Base-by-base conservation (phyloP, 2,329 filamentous ascomycete genomes). In the Pseudogymnoascus sp. region DNA sequence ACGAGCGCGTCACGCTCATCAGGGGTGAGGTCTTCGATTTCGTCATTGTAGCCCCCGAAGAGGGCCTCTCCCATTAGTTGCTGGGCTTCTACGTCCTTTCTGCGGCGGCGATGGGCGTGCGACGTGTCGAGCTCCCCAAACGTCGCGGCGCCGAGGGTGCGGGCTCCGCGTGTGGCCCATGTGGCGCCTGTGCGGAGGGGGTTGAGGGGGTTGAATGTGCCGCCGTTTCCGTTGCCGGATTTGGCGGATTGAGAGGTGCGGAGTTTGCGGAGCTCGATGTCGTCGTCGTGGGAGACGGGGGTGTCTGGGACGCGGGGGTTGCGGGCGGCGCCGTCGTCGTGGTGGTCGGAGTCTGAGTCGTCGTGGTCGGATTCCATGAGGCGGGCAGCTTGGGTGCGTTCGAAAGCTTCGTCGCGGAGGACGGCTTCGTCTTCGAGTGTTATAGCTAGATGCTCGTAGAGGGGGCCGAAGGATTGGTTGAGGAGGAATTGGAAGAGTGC, bases 351-450 rank as follows among this genome's bases (percentile, higher is more conserved):
- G 16, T 38, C 56, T 6, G 8, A 8, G 3, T 82, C 79, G 3
- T 82, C 81, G 2, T 83, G 81, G 0, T 83, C 78, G 0, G 81
- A 80, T 10, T 90, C 74, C 0, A 88, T 87, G 63, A 93, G 83
- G 7, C 89, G 87, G 21, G 80, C 81, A 64, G 88, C 86, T 73
- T 96, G 91, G 3, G 88, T 88, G 56, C 89, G 82, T 69, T 91
- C 88, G 72, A 97, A 99, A 40, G 89, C 90, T 71, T 93, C 86
- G 69, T 99, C 95, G 5, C 93, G 88, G n/a, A 90, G 79, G 0
- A 95, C 90, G 2, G 95, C 95, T 72, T 97, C 93, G 67, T 97
- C 95, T 74, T 99, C 95, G 63, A 97, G 86, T 0, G 93, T 97
- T 67, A 97, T 96, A 0, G 95, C 95, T 3, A 99, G 79, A 71